Percentiles rank a stretch among this genome's conserved stretches.
phyloP scores from a whole-genome alignment of 352 stramenopile genomes.

The Pythium oligandrum region DNA sequence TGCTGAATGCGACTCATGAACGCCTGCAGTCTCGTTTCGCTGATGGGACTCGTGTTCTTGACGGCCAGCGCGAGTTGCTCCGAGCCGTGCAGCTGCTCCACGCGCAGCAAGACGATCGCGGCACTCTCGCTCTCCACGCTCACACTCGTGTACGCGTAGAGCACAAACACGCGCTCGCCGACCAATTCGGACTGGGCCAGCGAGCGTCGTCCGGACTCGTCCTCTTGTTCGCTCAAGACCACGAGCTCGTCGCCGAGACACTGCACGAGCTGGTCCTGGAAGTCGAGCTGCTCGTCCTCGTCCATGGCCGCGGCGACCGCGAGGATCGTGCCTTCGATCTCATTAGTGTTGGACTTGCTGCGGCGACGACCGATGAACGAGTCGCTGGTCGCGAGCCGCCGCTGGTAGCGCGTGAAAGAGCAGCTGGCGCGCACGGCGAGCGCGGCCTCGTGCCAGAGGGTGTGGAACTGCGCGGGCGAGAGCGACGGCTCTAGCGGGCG shows the following conservation, averaged over 20 bases:
- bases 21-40: slow-evolving; percentile 34
- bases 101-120: slow-evolving; percentile 40
- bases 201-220: slow-evolving; percentile 7
- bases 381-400: slow-evolving; percentile 12
- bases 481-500: slow-evolving; percentile 52
- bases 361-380: slow-evolving; percentile 10
- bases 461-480: slow-evolving; percentile 55
- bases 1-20: slow-evolving; percentile 60
- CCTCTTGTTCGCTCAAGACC: slow-evolving; percentile 28
- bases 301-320: slow-evolving; percentile 18
- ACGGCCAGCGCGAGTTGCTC: slow-evolving; percentile 62
- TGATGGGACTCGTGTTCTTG: slow-evolving; percentile 65
- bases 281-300: slow-evolving; percentile 26
- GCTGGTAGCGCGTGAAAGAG: slow-evolving; percentile 40
- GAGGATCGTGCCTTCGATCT: slow-evolving; percentile 15
- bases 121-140: slow-evolving; percentile 1
- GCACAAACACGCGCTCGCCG: slow-evolving; percentile 29
- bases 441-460: slow-evolving; percentile 57
- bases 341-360: slow-evolving; percentile 1
- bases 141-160: slow-evolving; percentile 56
- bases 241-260: slow-evolving; percentile 55
- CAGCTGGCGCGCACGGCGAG: slow-evolving; percentile 49
- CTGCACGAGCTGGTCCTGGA: slow-evolving; percentile 45
- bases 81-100: slow-evolving; percentile 66
- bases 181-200: slow-evolving; percentile 15